A percentile compares a stretch with the other conserved stretches of the same genome.
phyloP scores from a whole-genome alignment of 2,329 filamentous ascomycete species.

The Paecilomyces sp. region DNA sequence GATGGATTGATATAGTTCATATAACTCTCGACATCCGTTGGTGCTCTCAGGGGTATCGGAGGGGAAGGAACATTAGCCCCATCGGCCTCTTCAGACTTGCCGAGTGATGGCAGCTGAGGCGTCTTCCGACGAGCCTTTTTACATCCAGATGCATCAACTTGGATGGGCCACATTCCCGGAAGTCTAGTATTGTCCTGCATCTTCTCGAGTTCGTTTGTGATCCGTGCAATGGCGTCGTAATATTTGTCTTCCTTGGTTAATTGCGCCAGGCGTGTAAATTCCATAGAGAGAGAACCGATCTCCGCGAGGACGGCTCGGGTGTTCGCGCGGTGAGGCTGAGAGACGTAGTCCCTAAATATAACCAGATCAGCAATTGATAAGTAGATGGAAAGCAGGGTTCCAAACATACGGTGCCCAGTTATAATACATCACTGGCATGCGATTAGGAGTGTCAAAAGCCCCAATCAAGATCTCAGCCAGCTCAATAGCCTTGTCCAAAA shows the following conservation, averaged over 20 bases:
- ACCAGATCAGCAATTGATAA: constrained; percentile 7
- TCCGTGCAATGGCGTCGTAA: constrained; percentile 81
- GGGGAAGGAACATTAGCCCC: constrained; percentile 1
- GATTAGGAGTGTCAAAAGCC: constrained; percentile 85
- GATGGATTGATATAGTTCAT: constrained; percentile 12
- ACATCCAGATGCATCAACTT: constrained; percentile 73
- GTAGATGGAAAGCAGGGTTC: constrained; percentile 3
- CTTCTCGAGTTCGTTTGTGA: constrained; percentile 71
- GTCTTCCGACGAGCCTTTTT: constrained; percentile 35
- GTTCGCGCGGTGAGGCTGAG: constrained; percentile 57
- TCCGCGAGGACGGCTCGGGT: constrained; percentile 56
- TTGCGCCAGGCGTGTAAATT: constrained; percentile 84
- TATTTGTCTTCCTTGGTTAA: constrained; percentile 74
- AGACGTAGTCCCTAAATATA: constrained; percentile 41
- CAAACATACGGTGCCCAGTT: constrained; percentile 59
- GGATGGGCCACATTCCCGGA: constrained; percentile 73
- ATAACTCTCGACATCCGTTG: constrained; percentile 18
- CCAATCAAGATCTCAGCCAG: constrained; percentile 74
- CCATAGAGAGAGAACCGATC: constrained; percentile 71
- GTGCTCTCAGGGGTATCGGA: constrained; percentile 6
- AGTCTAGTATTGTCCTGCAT: constrained; percentile 65
- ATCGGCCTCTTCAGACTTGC: constrained; percentile 6
- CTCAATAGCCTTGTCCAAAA: constrained; percentile 72
- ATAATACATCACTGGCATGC: constrained; percentile 81
- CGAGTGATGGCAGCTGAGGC: constrained; percentile 1